Evolutionary conservation across 129 eudicot genomes (phyloP).

Genomic region (Sambucus nigra): DNA sequence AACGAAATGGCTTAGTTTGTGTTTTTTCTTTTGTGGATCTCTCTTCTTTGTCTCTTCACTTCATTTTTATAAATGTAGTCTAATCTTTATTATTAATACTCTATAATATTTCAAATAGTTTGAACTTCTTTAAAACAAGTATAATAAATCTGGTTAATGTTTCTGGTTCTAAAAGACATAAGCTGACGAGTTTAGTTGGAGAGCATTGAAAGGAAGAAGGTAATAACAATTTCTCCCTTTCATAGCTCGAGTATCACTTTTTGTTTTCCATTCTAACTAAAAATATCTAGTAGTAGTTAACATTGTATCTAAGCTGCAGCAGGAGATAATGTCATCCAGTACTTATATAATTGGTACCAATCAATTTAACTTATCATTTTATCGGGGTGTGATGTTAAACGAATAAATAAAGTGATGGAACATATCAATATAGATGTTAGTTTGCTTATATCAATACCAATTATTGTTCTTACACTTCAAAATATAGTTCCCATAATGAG

Average conservation of each 20-base stretch:
- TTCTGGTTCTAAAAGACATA: constrained; percentile 98
- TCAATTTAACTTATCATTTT: too few relatives aligned
- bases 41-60: constrained; percentile 1
- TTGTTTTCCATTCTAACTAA: neutral
- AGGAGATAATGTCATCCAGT: neutral
- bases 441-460: too few relatives aligned
- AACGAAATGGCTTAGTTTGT: neutral
- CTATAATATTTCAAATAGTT: constrained; percentile 62
- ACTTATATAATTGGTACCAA: neutral
- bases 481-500: too few relatives aligned
- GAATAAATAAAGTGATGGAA: too few relatives aligned
- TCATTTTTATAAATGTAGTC: constrained; percentile 1
- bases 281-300: neutral
- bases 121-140: constrained; percentile 75
- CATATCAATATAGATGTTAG: too few relatives aligned
- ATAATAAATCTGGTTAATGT: constrained; percentile 93
- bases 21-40: neutral
- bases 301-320: neutral
- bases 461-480: too few relatives aligned
- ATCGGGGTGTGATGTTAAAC: too few relatives aligned
- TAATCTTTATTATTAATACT: constrained; percentile 12
- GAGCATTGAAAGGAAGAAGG: constrained; percentile 97
- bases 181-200: constrained; percentile 95
- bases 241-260: constrained; percentile 80
- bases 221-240: constrained; percentile 91